phyloP scores from a whole-genome alignment of 352 stramenopile species.

The Peronosclerospora sorghi region DNA sequence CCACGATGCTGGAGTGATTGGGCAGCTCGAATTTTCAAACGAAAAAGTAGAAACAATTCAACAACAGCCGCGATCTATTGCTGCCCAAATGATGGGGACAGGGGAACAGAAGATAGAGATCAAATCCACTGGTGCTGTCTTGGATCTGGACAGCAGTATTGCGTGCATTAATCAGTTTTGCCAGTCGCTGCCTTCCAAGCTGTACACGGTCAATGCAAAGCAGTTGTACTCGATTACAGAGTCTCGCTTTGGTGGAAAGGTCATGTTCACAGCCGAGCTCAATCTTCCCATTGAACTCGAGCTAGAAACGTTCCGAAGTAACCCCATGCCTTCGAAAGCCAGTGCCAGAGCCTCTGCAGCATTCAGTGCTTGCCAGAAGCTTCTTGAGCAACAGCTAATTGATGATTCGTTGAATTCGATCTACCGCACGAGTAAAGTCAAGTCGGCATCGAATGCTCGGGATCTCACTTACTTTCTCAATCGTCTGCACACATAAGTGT shows the following conservation, averaged over 20 bases:
- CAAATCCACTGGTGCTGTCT: conserved; percentile 40
- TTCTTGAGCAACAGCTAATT: conserved; percentile 38
- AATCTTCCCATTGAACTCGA: conserved; percentile 45
- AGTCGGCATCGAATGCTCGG: conserved; percentile 23
- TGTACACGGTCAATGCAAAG: conserved; percentile 49
- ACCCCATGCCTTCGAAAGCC: conserved; percentile 41
- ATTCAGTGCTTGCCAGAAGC: conserved; percentile 43
- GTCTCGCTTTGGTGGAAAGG: conserved; percentile 15
- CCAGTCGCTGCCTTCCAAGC: conserved; percentile 43
- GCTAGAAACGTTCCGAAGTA: conserved; percentile 31
- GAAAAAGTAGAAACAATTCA: conserved; percentile 55
- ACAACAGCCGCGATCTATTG: conserved; percentile 41
- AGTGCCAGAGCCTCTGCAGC: conserved; percentile 44
- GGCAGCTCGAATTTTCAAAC: conserved; percentile 45
- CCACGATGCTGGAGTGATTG: conserved; percentile 37
- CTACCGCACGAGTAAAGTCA: conserved; percentile 49
- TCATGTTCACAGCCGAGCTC: conserved; percentile 41
- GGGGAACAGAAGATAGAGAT: conserved; percentile 30
- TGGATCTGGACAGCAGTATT: conserved; percentile 71
- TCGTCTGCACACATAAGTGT: conserved; percentile 30
- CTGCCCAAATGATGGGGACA: conserved; percentile 27
- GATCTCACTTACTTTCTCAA: conserved; percentile 47
- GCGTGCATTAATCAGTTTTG: conserved; percentile 69
- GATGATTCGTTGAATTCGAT: conserved; percentile 67
- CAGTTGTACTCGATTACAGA: conserved; percentile 40